Evolutionary conservation across 202 grass and related monocot species (phyloP).

Genomic region (Panicum hallii): DNA sequence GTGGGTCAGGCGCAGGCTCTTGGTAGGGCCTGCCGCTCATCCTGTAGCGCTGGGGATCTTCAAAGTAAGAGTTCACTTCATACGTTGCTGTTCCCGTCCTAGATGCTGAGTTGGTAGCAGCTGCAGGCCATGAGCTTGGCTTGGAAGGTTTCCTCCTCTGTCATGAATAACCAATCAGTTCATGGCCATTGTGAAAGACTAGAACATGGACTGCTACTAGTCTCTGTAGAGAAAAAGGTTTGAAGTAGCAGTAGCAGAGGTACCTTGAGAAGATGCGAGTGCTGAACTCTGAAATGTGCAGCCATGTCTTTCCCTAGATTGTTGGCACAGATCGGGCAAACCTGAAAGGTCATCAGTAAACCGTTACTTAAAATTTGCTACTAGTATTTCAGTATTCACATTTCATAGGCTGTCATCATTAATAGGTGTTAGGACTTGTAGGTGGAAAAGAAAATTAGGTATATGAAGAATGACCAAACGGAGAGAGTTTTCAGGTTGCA

Average conservation of each 20-base stretch:
- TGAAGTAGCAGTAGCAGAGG: not conserved
- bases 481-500: constrained; percentile 6
- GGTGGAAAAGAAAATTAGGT: not conserved
- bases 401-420: not conserved
- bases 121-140: constrained; percentile 52
- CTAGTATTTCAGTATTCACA: not conserved
- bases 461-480: not conserved
- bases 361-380: not conserved
- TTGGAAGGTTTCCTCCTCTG: constrained; percentile 82
- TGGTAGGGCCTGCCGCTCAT: constrained; percentile 35
- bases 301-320: constrained; percentile 78
- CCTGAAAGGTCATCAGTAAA: constrained; percentile 53
- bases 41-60: constrained; percentile 41
- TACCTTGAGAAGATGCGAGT: constrained; percentile 80
- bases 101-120: constrained; percentile 25
- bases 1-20: constrained; percentile 68
- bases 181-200: constrained; percentile 14
- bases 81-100: constrained; percentile 45
- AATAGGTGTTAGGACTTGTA: constrained; percentile 15
- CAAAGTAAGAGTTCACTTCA: constrained; percentile 48
- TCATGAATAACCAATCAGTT: constrained; percentile 32
- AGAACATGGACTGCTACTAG: not conserved
- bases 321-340: constrained; percentile 80
- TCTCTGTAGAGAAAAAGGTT: not conserved
- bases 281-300: constrained; percentile 73